phyloP scores from a whole-genome alignment of 2,329 filamentous ascomycete genomes.

The Leptographium procerum region DNA sequence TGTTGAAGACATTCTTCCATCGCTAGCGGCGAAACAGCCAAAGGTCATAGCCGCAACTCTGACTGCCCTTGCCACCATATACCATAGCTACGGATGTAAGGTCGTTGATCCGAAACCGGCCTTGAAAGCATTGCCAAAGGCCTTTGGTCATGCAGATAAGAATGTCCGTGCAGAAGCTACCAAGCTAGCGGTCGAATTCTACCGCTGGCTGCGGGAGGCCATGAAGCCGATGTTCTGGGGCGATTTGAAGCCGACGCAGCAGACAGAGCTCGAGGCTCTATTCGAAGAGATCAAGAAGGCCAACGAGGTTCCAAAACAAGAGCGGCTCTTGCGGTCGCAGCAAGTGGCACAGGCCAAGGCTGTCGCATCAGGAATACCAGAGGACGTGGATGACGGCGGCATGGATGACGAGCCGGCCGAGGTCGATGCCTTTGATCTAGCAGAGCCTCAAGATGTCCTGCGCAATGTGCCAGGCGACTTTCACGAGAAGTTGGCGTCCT shows the following conservation, averaged over 20 bases:
- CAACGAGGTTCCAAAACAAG: constrained; percentile 75
- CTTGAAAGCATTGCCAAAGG: constrained; percentile 79
- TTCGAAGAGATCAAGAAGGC: constrained; percentile 81
- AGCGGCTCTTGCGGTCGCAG: constrained; percentile 77
- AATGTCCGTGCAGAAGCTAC: constrained; percentile 93
- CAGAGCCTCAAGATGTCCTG: constrained; percentile 78
- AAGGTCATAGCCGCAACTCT: constrained; percentile 70
- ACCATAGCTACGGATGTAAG: constrained; percentile 92
- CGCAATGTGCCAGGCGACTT: constrained; percentile 75
- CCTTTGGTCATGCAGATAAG: constrained; percentile 94
- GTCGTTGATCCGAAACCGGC: constrained; percentile 86
- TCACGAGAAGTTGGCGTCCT: constrained; percentile 69
- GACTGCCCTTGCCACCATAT: constrained; percentile 68
- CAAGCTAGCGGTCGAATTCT: constrained; percentile 83
- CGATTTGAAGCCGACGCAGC: constrained; percentile 90
- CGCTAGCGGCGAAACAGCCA: constrained; percentile 76
- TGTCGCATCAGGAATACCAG: constrained; percentile 50
- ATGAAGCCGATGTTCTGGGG: constrained; percentile 98
- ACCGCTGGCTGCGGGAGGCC: constrained; percentile 91
- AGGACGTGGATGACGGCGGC: constrained; percentile 58
- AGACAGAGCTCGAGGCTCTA: constrained; percentile 82
- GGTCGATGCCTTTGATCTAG: constrained; percentile 69
- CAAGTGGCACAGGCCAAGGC: constrained; percentile 63
- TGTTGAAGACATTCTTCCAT: constrained; percentile 79
- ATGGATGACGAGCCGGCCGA: constrained; percentile 54